Conservation (phyloP, 352 stramenopile species). For the Phytophthora pseudosyringae region DNA sequence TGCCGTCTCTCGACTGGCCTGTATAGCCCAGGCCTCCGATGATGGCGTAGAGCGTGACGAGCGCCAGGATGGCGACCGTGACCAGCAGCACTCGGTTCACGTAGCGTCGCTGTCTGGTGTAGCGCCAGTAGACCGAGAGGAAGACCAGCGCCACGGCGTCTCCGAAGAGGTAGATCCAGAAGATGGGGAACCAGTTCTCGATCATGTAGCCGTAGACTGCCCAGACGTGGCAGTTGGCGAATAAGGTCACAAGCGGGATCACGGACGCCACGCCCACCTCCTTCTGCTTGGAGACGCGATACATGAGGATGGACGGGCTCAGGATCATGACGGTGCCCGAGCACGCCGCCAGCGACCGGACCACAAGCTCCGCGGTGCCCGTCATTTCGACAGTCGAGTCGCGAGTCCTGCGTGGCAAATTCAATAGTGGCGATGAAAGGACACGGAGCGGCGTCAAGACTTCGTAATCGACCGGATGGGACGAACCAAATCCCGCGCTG, state of each 20-base stretch:
- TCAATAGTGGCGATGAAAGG: slow-evolving; percentile 26
- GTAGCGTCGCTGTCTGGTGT: slow-evolving; percentile 34
- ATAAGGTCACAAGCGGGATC: slow-evolving; percentile 56
- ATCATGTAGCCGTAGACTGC: slow-evolving; percentile 43
- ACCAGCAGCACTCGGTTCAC: slow-evolving; percentile 23
- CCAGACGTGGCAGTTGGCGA: slow-evolving; percentile 55
- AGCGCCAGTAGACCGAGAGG: slow-evolving; percentile 38
- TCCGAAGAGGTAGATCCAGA: slow-evolving; percentile 47
- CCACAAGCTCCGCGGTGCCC: slow-evolving; percentile 29
- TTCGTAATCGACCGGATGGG: slow-evolving; percentile 29
- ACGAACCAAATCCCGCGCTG: slow-evolving; percentile 15
- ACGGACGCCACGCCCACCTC: slow-evolving; percentile 52
- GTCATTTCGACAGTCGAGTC: slow-evolving; percentile 26
- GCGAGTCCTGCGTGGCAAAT: slow-evolving; percentile 6
- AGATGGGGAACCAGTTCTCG: slow-evolving; percentile 51
- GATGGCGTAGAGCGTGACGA: slow-evolving; percentile 40
- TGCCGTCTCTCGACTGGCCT: slow-evolving; percentile 23
- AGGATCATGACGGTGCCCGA: slow-evolving; percentile 47
- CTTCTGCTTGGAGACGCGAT: slow-evolving; percentile 40
- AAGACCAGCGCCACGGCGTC: slow-evolving; percentile 35
- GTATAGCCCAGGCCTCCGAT: slow-evolving; percentile 34
- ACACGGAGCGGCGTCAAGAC: background rate
- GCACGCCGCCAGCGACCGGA: slow-evolving; percentile 41
- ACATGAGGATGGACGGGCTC: slow-evolving; percentile 51
- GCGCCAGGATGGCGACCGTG: slow-evolving; percentile 17